Conservation (phyloP, 2,329 filamentous ascomycete species). For the Didymella pinodella region DNA sequence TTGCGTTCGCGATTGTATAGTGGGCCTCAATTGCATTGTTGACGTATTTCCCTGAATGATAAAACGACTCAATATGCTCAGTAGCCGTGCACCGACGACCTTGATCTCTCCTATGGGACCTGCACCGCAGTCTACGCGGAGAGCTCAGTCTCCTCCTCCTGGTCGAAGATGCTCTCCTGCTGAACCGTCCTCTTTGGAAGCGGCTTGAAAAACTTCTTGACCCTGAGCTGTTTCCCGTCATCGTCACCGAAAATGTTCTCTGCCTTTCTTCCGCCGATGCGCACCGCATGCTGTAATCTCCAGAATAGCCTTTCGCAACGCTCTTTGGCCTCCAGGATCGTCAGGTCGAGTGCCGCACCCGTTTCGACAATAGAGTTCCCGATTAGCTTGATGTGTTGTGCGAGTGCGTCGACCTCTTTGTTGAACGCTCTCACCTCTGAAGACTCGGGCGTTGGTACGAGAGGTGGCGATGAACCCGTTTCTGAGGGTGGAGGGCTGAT, state of each 20-base stretch:
- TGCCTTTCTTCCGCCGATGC: constrained; percentile 62
- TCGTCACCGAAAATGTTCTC: constrained; percentile 53
- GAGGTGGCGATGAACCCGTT: constrained; percentile 28
- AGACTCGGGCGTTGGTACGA: constrained; percentile 22
- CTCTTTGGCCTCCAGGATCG: constrained; percentile 79
- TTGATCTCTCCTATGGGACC: not conserved
- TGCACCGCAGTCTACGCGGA: not conserved
- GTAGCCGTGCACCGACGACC: not conserved
- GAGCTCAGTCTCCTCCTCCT: constrained; percentile 10
- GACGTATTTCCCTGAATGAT: not conserved
- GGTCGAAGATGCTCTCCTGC: constrained; percentile 26
- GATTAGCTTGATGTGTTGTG: constrained; percentile 56
- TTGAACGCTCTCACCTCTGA: constrained; percentile 68
- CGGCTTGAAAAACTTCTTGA: constrained; percentile 27
- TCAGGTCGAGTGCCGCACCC: constrained; percentile 63
- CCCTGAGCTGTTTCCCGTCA: constrained; percentile 59
- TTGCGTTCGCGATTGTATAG: not conserved
- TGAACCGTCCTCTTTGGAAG: constrained; percentile 11
- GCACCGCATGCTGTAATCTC: constrained; percentile 73
- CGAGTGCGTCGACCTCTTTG: constrained; percentile 71
- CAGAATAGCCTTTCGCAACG: constrained; percentile 77
- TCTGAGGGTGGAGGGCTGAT: constrained; percentile 37
- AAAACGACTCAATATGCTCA: not conserved
- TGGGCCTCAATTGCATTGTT: not conserved
- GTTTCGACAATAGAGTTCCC: constrained; percentile 73